Evolutionary conservation across 371 early-diverging fungal species (phyloP), one percentile per base, ranked within the genome.

Genomic region (Funneliformis caledonium): DNA sequence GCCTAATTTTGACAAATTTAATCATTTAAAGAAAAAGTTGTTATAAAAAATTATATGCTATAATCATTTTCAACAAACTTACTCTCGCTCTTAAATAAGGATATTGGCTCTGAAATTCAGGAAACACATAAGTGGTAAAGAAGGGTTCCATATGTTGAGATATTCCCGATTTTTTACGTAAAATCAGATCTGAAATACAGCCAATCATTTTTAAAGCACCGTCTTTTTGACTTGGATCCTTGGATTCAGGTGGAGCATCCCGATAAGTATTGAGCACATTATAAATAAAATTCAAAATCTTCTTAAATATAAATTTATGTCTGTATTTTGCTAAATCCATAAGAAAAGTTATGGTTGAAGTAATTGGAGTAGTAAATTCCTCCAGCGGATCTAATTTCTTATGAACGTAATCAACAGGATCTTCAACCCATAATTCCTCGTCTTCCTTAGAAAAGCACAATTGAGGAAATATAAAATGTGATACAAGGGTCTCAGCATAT

Each of bases 321-420:
- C 97, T 91, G 78, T 92, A 89, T 59, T 90, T 89, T 0, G 93
- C 95, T 70, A 97, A 85, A 60, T 89, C 90, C 56, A 91, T 88
- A 60, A 98, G 86, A 50, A 97, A 87, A 65, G 88, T 89, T 72
- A 88, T 89, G 4, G 93, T 93, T 16, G 94, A 93, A 5, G 87
- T 83, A 22, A 87, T 85, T 19, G 95, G 91, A 31, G 93, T 93
- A 69, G 89, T 86, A 81, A 92, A 92, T 80, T 96, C 96, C 81
- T 95, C 95, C 26, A 95, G 81, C 31, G 93, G 92, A 78, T 95
- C 93, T 45, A 87, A 88, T 82, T 93, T 93, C 83, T 93, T 92
- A 80, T 95, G 93, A n/a, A 97, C 92, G 82, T 92, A 98, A 85
- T 98, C 98, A 19, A 94, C 91, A 3, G 96, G 94, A 83, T 97